Evolutionary conservation across 768 basidiomycete genomes (phyloP), one percentile per base, ranked within the genome.

Genomic region (Suillus bovinus): DNA sequence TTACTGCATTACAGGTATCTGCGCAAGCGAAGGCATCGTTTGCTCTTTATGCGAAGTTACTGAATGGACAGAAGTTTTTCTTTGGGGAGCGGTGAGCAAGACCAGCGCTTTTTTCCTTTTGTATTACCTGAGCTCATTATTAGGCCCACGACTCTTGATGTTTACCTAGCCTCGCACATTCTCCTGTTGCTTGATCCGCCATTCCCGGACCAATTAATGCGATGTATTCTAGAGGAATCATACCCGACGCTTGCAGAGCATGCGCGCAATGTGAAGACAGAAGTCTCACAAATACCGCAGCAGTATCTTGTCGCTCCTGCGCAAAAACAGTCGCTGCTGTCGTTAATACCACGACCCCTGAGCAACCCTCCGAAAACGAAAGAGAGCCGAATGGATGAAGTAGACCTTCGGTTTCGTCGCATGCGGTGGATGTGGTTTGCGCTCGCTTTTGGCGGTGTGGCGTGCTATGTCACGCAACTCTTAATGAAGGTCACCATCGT

Each of bases 111-210:
- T 62, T 52, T 49, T 13, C 42, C 33, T 29, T 33, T 52, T 13
- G 6, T 46, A 10, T 38, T 5, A 46, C 57, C 36, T 39, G 58
- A 49, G 24, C 52, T 20, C 10, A 59, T 54, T 54, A 47, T 22
- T 59, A 93, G 91, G 52, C 81, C 82, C 14, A 85, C 88, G 1
- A 80, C 82, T 5, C 72, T 92, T 20, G 92, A 94, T 64, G 71
- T 89, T 27, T 70, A 85, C 41, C 74, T 93, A 22, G 88, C 91
- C 20, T 83, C 90, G 7, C 88, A 91, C 64, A 77, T 88, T 31
- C 79, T 91, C 36, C 77, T 91, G 36, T 74, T 93, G 4, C 63
- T 80, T 4, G 73, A 81, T 50, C 82, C 87, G 6, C 82, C 84
- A 41, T 87, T 86, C 61, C 86, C 89, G 1, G 86, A 91, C 65